Evolutionary conservation across 169 alveolate species (phyloP).

Genomic region (Cryptosporidium ubiquitum): DNA sequence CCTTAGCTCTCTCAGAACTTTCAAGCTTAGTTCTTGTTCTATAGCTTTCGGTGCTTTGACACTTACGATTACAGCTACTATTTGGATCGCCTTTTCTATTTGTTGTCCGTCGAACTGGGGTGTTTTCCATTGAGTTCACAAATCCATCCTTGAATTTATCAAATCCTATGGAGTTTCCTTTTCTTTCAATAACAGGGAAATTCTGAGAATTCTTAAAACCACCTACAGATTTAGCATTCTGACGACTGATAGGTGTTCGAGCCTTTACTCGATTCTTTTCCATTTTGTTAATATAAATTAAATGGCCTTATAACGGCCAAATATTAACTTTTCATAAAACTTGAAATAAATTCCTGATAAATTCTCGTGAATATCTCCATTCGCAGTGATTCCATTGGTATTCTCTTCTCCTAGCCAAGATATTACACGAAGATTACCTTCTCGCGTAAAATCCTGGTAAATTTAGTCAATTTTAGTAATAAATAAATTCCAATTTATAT

Average conservation of each 20-base stretch:
- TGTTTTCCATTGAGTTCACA: neutral
- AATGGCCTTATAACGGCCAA: neutral
- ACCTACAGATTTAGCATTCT: neutral
- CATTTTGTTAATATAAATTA: neutral
- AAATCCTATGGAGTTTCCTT: neutral
- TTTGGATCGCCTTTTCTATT: neutral
- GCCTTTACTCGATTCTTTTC: conserved; percentile 17
- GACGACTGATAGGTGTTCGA: neutral
- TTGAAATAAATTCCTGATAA: neutral
- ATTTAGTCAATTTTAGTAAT: neutral
- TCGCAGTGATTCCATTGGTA: neutral
- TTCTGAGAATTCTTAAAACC: neutral
- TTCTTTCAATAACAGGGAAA: neutral
- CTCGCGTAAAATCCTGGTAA: neutral
- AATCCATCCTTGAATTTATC: neutral
- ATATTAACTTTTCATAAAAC: neutral
- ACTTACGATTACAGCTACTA: conserved; percentile 2
- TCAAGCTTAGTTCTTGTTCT: neutral
- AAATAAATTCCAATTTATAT: neutral
- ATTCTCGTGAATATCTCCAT: neutral
- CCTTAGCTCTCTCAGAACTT: neutral
- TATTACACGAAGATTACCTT: neutral
- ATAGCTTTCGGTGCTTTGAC: conserved; percentile 44
- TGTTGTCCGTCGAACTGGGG: conserved; percentile 18
- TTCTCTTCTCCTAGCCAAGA: neutral